Evolutionary conservation across 192 early-diverging fungal species (phyloP), one percentile per base, ranked within the genome.

Genomic region (Kickxella alabastrina): DNA sequence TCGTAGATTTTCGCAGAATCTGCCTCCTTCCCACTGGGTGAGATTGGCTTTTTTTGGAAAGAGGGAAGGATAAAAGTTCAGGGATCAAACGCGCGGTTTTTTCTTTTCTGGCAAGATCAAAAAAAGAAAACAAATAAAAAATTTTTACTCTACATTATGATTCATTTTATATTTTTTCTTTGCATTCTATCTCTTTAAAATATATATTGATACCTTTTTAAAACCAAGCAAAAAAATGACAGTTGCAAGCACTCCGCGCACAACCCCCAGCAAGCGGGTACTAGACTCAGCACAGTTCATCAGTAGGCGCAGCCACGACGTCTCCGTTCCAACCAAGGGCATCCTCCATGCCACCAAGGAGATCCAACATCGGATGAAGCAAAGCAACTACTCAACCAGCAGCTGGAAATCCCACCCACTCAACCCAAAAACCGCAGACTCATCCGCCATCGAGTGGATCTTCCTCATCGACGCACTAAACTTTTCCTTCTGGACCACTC

Each of bases 401-500:
- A 72, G 62, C 4, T 85, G 84, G 84, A 84, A 81, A 24, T 49
- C 60, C 40, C 82, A 87, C 60, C 51, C 75, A 24, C 55, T 89
- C 45, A 82, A 83, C 48, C 88, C 88, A 5, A 79, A 81, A 28
- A 52, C 62, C 10, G 81, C 81, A 25, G 66, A 88, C 54, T 34
- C 39, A 14, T 44, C 34, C 1, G 81, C 85, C 15, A 63, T 86
- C 17, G 79, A 90, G 41, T 88, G 85, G 85, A 91, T 93, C 21
- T 93, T 93, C 40, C 49, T 93, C 6, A 80, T 90, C 1, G 91
- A 93, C 60, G 57, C 84, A 13, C 76, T 91, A 18, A 93, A 93
- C 62, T 93, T 91, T 62, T 91, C 88, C 19, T 93, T 93, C 59
- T 93, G 89, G 89, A 70, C 80, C 8, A 83, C 50, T 9, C 49